Base-by-base conservation (phyloP, 2,329 filamentous ascomycete genomes). In the Didymella sp. region DNA sequence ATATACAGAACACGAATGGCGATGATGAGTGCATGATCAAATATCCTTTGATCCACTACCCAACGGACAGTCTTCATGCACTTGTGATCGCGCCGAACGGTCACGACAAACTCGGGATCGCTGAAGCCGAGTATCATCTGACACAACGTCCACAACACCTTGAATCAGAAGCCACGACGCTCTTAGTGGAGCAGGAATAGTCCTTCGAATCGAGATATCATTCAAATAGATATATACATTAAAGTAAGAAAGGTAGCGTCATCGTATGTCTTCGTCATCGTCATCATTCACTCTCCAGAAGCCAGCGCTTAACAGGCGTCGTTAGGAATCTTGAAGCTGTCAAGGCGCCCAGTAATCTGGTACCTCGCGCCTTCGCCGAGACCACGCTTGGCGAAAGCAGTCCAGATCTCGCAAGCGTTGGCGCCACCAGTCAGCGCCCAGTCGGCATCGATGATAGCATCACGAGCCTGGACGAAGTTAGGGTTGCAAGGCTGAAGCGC, bases 401-500 rank as follows among this genome's bases (percentile, higher is more conserved):
- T 81, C 84, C 84, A 86, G 56, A 86, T 72, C 61, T 78, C 77
- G 50, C 84, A 85, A 12, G 64, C 56, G 69, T 86, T 85, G 11
- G 64, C 68, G 2, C 83, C 84, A 1, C 76, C 78, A 1, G 83
- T 85, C 8, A 86, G 73, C 4, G 78, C 78, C 30, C 70, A 71
- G 65, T 86, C 84, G 0, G 84, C 84, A 55, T 85, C 84, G 21
- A 86, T 64, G 60, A 86, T 85, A 17, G 82, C 82, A 52, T 85
- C 78, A 25, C 84, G 77, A 1, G 82, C 82, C 50, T 79, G 77
- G 11, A 84, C 73, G 53, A 86, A 82, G 48, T 77, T 83, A 25
- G 84, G 83, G 63, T 79, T 81, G 74, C 84, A 86, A 15, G 84
- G 83, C 76, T 85, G 84, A 51, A 86, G 74, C 3, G 80, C 77